A percentile compares a stretch with the other conserved stretches of the same genome.
Evolutionary conservation across 2,329 filamentous ascomycete genomes (phyloP).

Genomic region (Fusarium falciforme): DNA sequence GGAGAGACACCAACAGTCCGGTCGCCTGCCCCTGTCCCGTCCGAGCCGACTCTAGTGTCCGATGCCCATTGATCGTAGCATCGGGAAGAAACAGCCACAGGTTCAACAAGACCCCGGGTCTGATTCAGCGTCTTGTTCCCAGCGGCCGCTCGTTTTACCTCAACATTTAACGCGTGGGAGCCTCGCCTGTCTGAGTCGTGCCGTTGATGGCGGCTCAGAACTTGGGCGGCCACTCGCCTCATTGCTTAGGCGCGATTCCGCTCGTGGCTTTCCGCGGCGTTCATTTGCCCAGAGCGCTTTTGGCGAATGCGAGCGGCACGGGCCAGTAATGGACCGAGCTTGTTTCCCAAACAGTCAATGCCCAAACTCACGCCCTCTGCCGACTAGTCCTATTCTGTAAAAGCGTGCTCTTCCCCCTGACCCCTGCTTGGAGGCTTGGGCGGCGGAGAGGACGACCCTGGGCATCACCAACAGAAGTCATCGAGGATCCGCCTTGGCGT

Average conservation of each 20-base stretch:
- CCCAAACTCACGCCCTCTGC: neutral
- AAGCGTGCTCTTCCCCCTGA: slow-evolving; percentile 26
- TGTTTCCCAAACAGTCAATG: slow-evolving; percentile 11
- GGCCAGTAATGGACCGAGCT: neutral
- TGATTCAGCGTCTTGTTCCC: slow-evolving; percentile 5
- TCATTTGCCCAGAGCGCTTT: slow-evolving; percentile 28
- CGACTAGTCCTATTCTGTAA: slow-evolving; percentile 30
- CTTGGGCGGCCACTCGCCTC: slow-evolving; percentile 17
- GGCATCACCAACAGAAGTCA: slow-evolving; percentile 21
- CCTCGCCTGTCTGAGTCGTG: slow-evolving; percentile 29
- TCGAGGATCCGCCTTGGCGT: slow-evolving; percentile 38
- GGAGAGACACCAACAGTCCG: neutral
- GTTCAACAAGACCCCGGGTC: slow-evolving; percentile 27
- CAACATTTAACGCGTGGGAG: slow-evolving; percentile 3
- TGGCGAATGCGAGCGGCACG: slow-evolving; percentile 26
- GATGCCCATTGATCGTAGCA: neutral
- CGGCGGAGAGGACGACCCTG: slow-evolving; percentile 39
- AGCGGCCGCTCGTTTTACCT: slow-evolving; percentile 27
- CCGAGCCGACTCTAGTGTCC: neutral
- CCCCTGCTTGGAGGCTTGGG: slow-evolving; percentile 36
- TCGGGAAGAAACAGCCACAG: slow-evolving; percentile 20
- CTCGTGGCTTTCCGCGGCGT: slow-evolving; percentile 26
- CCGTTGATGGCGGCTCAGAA: slow-evolving; percentile 19
- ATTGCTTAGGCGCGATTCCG: slow-evolving; percentile 35
- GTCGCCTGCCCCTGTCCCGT: neutral